Percentiles rank a stretch among this genome's conserved stretches.
These are phyloP conservation scores for Cylindrotheca fusiformis DNA, from an alignment of 108 stramenopile species.

Conservation along the genomic window DNA sequence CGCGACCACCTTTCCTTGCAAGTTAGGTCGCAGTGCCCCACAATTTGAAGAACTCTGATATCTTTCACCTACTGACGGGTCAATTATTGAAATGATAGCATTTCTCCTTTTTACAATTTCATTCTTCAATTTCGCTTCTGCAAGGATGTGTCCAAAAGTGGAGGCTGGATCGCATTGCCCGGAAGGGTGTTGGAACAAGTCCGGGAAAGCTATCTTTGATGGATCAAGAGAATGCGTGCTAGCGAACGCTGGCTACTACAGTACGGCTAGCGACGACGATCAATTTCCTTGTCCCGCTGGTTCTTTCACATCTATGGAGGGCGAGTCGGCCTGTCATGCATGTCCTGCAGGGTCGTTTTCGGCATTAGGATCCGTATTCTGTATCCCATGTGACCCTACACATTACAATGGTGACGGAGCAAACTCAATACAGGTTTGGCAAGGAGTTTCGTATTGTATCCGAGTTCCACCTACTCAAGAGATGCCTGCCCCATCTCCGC, in stretches of 20 bases:
- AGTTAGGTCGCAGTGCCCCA: too few species aligned
- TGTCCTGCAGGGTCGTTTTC: slow-evolving; percentile 25
- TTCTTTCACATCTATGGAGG: slow-evolving; percentile 1
- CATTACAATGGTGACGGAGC: slow-evolving; percentile 25
- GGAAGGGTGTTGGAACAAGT: slow-evolving; percentile 6
- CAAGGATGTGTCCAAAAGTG: too few species aligned
- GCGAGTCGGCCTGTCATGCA: background rate
- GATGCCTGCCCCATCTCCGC: too few species aligned
- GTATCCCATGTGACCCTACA: slow-evolving; percentile 18
- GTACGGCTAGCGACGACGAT: slow-evolving; percentile 11
- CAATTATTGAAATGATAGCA: too few species aligned
- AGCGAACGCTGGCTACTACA: slow-evolving; percentile 14
- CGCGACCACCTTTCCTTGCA: too few species aligned
- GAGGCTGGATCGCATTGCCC: too few species aligned
- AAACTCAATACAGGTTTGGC: slow-evolving; percentile 13
- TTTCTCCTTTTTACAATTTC: too few species aligned
- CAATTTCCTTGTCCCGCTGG: slow-evolving; percentile 12
- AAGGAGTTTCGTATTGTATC: slow-evolving; percentile 18
- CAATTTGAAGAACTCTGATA: too few species aligned
- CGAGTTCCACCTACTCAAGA: background rate
- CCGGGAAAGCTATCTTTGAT: background rate
- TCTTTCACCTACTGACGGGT: too few species aligned
- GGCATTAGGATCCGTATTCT: slow-evolving; percentile 14
- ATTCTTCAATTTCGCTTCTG: too few species aligned
- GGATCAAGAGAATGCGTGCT: background rate